Conservation (phyloP, 2,329 filamentous ascomycete genomes). For the Paecilomyces fulvus region DNA sequence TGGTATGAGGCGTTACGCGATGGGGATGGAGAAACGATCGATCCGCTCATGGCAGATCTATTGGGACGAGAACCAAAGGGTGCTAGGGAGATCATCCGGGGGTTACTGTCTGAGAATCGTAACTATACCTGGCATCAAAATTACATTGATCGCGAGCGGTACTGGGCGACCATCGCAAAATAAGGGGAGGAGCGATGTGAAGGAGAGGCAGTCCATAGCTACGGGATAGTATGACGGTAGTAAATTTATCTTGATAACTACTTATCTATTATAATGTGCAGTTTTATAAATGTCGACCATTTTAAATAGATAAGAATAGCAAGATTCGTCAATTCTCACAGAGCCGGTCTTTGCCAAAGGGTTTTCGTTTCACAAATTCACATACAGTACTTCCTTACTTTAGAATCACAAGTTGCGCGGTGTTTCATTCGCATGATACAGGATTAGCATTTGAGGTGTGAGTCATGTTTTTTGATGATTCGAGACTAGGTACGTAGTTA, state of each 20-base stretch:
- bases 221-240: neutral
- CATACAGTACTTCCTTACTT: neutral
- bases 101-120: constrained; percentile 19
- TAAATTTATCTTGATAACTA: neutral
- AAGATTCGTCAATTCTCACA: neutral
- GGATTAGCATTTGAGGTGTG: neutral
- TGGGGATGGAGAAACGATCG: constrained; percentile 37
- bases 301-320: neutral
- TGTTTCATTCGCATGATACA: neutral
- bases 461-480: neutral
- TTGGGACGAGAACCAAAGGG: constrained; percentile 36
- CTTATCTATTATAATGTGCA: neutral
- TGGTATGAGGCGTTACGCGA: constrained; percentile 38
- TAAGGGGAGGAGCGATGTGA: neutral
- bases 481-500: neutral
- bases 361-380: neutral
- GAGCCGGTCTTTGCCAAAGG: neutral
- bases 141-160: constrained; percentile 17
- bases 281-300: neutral
- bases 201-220: neutral
- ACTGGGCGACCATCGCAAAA: neutral
- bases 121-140: constrained; percentile 41
- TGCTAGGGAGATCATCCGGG: constrained; percentile 27
- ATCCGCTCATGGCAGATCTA: constrained; percentile 35
- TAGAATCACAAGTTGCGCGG: neutral